Evolutionary conservation across 108 stramenopile genomes (phyloP), one percentile per base, ranked within the genome.

Genomic region (Conticribra guillardii): DNA sequence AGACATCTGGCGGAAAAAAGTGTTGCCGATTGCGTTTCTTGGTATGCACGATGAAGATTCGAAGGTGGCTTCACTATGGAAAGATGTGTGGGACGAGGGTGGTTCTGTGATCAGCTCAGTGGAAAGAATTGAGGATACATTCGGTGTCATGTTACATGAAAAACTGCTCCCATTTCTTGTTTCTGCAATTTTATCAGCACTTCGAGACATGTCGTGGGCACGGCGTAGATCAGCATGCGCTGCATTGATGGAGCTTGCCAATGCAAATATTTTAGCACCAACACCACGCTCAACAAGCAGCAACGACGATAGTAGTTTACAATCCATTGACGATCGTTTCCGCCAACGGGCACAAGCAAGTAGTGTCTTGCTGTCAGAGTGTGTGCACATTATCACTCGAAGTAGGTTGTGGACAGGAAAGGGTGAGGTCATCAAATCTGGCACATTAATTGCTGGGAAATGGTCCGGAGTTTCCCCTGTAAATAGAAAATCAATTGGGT

Each of bases 81-180:
- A 77, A 59, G 89, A 93, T 18, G 89, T 93, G 26, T 95, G 91
- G 91, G 89, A 95, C n/a, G 94, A 95, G 74, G 94, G 91, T 9
- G 85, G 88, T 3, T 48, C 83, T 4, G 83, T 74, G n/a, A 71
- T 82, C 32, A 34, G 52, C 44, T 62, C 65, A 0, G 16, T 54
- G 22, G 65, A 45, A 32, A 59, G 28, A 19, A 59, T 44, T 49
- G 84, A 81, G 41, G 69, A 68, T 44, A 63, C 71, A 1, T 82
- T 80, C 64, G 86, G 90, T 14, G 79, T 54, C n/a, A 26, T 66
- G 56, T 34, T 84, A 4, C 87, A 95, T 54, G 94, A 95, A 50
- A 71, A 82, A 33, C 29, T 95, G 41, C 53, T 95, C 19, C 64
- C 84, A 15, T 65, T 56, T 41, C 64, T 95, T 1, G 64, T 78